Evolutionary conservation across 108 stramenopile genomes (phyloP).

Genomic region (Bacterosira constricta): DNA sequence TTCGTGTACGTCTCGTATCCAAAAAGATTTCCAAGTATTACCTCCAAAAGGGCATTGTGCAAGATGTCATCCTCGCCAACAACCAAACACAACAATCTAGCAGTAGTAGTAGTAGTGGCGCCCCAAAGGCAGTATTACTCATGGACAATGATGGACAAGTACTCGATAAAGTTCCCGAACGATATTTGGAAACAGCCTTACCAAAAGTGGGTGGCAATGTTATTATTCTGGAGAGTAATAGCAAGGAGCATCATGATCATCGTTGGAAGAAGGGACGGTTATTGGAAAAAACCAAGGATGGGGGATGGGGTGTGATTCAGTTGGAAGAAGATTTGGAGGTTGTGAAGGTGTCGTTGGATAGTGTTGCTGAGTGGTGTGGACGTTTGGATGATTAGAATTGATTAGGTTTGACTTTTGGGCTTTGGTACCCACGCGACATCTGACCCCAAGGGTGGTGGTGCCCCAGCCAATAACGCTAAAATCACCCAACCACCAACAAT

Average conservation of each 20-base stretch:
- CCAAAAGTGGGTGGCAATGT: slow-evolving; percentile 82
- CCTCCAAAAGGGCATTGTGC: slow-evolving; percentile 81
- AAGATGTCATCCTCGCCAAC: slow-evolving; percentile 61
- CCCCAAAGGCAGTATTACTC: slow-evolving; percentile 59
- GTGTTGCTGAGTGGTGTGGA: slow-evolving; percentile 89
- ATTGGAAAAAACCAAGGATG: slow-evolving; percentile 68
- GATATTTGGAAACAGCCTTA: slow-evolving; percentile 85
- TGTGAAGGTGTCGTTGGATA: slow-evolving; percentile 74
- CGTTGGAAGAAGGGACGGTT: slow-evolving; percentile 68
- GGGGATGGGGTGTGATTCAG: slow-evolving; percentile 71
- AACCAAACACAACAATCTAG: slow-evolving; percentile 27
- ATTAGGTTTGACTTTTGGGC: too few relatives aligned
- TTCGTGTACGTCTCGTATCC: slow-evolving; percentile 81
- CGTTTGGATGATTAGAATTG: slow-evolving; percentile 45
- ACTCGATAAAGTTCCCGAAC: slow-evolving; percentile 75
- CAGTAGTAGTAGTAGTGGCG: background rate
- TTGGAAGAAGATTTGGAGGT: slow-evolving; percentile 81
- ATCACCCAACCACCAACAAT: too few relatives aligned
- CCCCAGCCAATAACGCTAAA: too few relatives aligned
- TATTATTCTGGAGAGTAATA: slow-evolving; percentile 64
- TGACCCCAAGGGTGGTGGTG: too few relatives aligned
- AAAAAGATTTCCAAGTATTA: slow-evolving; percentile 66
- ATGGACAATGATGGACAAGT: slow-evolving; percentile 71
- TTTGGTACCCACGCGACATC: too few relatives aligned
- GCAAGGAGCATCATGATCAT: slow-evolving; percentile 18